phyloP scores from a whole-genome alignment of 2,329 filamentous ascomycete species.

The Endoconidiophora polonica region DNA sequence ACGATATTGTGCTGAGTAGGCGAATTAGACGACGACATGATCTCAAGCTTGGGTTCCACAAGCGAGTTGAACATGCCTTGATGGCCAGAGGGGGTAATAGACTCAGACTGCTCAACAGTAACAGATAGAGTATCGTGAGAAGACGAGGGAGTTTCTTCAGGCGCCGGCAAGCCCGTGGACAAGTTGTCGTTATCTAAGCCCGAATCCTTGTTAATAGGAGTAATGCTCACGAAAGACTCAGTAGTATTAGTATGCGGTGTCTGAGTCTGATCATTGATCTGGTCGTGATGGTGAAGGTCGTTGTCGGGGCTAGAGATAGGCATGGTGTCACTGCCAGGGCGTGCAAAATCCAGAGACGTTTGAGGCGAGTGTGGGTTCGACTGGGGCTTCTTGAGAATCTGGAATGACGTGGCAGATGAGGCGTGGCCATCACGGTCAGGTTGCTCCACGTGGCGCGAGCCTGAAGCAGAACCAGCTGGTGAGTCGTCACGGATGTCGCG shows the following conservation, averaged over 20 bases:
- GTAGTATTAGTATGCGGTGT: constrained; percentile 12
- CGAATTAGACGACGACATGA: constrained; percentile 3
- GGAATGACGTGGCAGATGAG: constrained; percentile 24
- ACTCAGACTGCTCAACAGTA: not conserved
- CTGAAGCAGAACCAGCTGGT: constrained; percentile 17
- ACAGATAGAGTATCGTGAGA: constrained; percentile 1
- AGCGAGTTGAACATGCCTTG: constrained; percentile 6
- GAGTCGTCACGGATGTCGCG: constrained; percentile 28
- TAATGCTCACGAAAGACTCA: constrained; percentile 10
- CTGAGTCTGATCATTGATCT: constrained; percentile 22
- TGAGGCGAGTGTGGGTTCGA: constrained; percentile 23
- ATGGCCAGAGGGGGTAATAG: not conserved
- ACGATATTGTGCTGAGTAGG: not conserved
- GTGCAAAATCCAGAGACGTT: constrained; percentile 23
- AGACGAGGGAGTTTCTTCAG: not conserved
- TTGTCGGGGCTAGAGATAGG: constrained; percentile 29
- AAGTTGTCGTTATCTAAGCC: constrained; percentile 5
- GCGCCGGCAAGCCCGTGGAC: constrained; percentile 2
- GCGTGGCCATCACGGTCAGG: constrained; percentile 17
- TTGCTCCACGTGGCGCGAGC: constrained; percentile 10
- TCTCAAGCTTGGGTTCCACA: constrained; percentile 12
- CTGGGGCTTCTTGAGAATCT: constrained; percentile 35
- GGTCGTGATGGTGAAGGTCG: constrained; percentile 23
- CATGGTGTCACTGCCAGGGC: constrained; percentile 26
- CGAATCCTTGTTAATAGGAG: constrained; percentile 12